Base-by-base conservation (phyloP, 164 flowering plant species). In the Tetrastigma voinierianum region DNA sequence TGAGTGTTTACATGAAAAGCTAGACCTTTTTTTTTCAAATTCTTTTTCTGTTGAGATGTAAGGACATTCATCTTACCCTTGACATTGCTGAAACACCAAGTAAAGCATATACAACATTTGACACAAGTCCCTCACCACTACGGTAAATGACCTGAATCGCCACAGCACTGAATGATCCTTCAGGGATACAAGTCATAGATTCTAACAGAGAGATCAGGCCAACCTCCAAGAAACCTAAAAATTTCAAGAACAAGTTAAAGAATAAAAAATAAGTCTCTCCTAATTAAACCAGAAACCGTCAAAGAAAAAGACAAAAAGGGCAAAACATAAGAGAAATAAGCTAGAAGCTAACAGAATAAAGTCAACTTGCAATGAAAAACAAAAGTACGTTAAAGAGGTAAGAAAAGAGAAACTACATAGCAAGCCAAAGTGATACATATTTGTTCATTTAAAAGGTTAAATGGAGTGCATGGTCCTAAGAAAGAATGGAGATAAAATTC, bases 41-140 rank as follows among this genome's bases (percentile, higher is more conserved):
- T 32, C n/a, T 32, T 32, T 3, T 7, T 32, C 40, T 3, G 4
- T 32, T 32, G 40, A 32, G 64, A 43, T 51, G 23, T 23, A 46
- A 40, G 44, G 55, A 17, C 4, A 44, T 9, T 46, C 43, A 18
- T 61, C 61, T 76, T 90, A 95, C 99, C 97, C 97, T 84, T 68
- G 99, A 90, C 93, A 95, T 90, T 68, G 97, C 99, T 10, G 97
- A 86, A 67, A 90, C 90, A 64, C 99, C 97, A 74, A 95, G 99
- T 70, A 95, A 82, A 70, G 99, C 99, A 74, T 95, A 95, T 54
- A 95, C 76, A 63, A 95, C 77, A 69, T 88, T 92, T 18, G 97
- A 92, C 46, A 95, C 81, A 19, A 95, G 87, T 67, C 97, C 97
- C 77, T 95, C 99, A 32, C 97, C 97, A 76, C 86, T 72, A 54